A percentile compares a stretch with the other conserved stretches of the same genome.
These are phyloP conservation scores for Fusarium sp. DNA, from an alignment of 2,329 filamentous ascomycete genomes.

Conservation along the genomic window DNA sequence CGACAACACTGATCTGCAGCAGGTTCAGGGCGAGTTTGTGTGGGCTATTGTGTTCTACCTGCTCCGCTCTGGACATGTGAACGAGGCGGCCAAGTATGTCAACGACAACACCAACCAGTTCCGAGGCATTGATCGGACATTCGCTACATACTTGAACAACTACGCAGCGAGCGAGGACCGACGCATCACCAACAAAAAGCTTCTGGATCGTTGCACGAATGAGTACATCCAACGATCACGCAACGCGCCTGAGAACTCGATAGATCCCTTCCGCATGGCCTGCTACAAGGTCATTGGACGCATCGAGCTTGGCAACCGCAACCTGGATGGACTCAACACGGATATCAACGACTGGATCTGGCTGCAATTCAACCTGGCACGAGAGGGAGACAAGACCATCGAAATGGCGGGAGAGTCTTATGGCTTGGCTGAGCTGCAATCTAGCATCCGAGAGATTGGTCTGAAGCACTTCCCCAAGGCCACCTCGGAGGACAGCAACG, in stretches of 20 bases:
- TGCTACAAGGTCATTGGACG: constrained; percentile 98
- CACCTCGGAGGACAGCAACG: constrained; percentile 78
- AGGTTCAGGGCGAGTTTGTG: constrained; percentile 83
- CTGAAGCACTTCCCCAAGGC: constrained; percentile 90
- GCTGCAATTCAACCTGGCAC: constrained; percentile 77
- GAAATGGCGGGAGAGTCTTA: constrained; percentile 76
- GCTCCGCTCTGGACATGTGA: constrained; percentile 84
- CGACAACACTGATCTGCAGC: constrained; percentile 84
- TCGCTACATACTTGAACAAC: constrained; percentile 86
- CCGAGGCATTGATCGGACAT: constrained; percentile 89
- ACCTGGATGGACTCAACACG: constrained; percentile 71
- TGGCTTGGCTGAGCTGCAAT: constrained; percentile 76
- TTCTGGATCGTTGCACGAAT: constrained; percentile 88
- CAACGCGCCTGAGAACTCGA: constrained; percentile 85
- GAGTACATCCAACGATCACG: constrained; percentile 89
- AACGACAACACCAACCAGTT: constrained; percentile 83
- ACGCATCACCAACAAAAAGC: constrained; percentile 76
- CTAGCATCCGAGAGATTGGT: constrained; percentile 88
- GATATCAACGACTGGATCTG: constrained; percentile 79
- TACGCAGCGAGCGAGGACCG: constrained; percentile 84
- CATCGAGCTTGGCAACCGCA: constrained; percentile 74
- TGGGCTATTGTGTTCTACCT: constrained; percentile 97
- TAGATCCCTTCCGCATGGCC: constrained; percentile 95
- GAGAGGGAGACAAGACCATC: constrained; percentile 72
- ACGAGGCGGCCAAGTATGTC: constrained; percentile 89